Evolutionary conservation across 2,329 filamentous ascomycete genomes (phyloP), one percentile per base, ranked within the genome.

Genomic region (Teratosphaeria viscida): DNA sequence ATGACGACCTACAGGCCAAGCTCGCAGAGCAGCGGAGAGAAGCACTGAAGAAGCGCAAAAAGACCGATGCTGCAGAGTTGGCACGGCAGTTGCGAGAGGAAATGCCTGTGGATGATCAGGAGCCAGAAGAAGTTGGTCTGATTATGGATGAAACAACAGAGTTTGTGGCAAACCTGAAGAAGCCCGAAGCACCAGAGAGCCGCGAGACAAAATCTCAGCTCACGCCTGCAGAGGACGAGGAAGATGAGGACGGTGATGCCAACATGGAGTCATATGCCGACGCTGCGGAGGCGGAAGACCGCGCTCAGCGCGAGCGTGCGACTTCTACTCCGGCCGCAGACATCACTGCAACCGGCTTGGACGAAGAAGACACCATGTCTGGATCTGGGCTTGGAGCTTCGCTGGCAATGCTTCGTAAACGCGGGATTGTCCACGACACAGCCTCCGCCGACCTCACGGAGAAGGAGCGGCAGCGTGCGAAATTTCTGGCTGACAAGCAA

Each of bases 141-240:
- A 83, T 96, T n/a, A 92, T 99, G 60, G 92, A 96, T 62, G 94
- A 96, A 71, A 96, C 92, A 0, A 91, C 91, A 0, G 92, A 96
- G 68, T 99, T 99, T 67, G 88, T 99, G 34, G 88, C 91, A 29
- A 90, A 90, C 58, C 76, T 99, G 59, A 88, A 87, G 70, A 88
- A 87, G 60, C 84, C 86, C 7, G 73, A 75, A 35, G 68, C 80
- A 11, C 76, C 81, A 70, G 76, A 88, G 73, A 63, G 61, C 52
- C 57, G 60, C 14, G 55, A 60, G 68, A 72, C 47, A 3, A 32
- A 37, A 27, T 63, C 60, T 35, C 66, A 63, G 55, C 59, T 55
- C 10, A 56, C 61, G 39, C 73, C 61, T 64, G 66, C 63, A 62
- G 69, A 67, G 2, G 80, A 81, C 29, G 77, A 78, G 39, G 79